Base-by-base conservation (phyloP, 495 filamentous ascomycete species). In the Hyphodiscus hymeniophilus region DNA sequence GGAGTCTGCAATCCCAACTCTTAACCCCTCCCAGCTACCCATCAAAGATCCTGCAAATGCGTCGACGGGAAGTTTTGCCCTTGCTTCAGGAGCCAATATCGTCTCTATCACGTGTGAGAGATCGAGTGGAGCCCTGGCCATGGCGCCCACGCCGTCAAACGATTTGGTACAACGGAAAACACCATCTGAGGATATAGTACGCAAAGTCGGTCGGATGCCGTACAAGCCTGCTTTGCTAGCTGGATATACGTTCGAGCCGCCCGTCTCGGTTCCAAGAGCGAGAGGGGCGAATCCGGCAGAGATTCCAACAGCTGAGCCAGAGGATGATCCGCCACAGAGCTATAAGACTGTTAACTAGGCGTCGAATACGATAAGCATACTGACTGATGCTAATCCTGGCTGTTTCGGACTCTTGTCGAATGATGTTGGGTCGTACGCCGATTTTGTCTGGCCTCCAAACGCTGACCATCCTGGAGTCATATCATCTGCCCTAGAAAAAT, bases 231-330 rank as follows among this genome's bases (percentile, higher is more conserved):
- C 65, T 11, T 67, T 51, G 7, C 49, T 63, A 1, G 66, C 62
- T 0, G 73, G 69, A 1, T 44, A 44, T 12, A 68, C 46, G 7
- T 69, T 54, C 0, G 69, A 74, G 0, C 71, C 69, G 31, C 63
- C 60, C 2, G 72, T 72, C 38, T 76, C 73, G 7, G 68, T 68
- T 0, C 72, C 73, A 0, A 76, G 44, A 0, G 70, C 43, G 17
- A 74, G 31, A 0, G 72, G 70, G 3, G 61, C 54, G 34, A 65
- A 75, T 15, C 71, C 69, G 18, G 70, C 68, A 11, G 67, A 59
- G 2, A 74, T 65, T 18, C 51, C 66, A 4, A 69, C 67, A 16
- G 71, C 72, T 3, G 68, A 73, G 4, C 72, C 71, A 0, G 68
- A 60, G 0, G 72, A 75, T 6, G 72, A 72, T 0, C 73, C 72